Evolutionary conservation across 75 land plant genomes (phyloP).

Genomic region (Pseudotsuga menziesii): DNA sequence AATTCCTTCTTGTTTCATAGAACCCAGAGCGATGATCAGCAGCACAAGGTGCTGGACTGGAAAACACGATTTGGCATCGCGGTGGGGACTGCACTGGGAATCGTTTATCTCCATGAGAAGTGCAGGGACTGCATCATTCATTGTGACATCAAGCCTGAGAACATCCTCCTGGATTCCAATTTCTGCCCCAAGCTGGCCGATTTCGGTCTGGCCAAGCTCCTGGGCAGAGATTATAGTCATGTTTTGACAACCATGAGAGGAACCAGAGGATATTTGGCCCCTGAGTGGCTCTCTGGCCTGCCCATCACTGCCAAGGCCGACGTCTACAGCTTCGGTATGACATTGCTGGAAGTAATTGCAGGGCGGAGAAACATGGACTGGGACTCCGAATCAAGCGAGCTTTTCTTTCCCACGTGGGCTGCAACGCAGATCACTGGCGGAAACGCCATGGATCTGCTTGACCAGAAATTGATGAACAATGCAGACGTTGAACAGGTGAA

Average conservation of each 20-base stretch:
- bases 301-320: no score
- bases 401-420: no score
- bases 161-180: conserved; percentile 45
- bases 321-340: no score
- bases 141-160: conserved; percentile 58
- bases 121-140: conserved; percentile 53
- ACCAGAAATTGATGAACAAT: no score
- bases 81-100: conserved; percentile 42
- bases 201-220: conserved; percentile 59
- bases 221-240: conserved; percentile 47
- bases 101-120: conserved; percentile 46
- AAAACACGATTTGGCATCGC: conserved; percentile 35
- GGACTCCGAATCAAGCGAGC: no score
- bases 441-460: no score
- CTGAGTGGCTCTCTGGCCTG: no score
- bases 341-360: no score
- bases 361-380: no score
- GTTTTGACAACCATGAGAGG: conserved; percentile 12
- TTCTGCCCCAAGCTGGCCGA: conserved; percentile 54
- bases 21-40: background rate
- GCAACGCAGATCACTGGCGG: no score
- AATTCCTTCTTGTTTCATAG: conserved; percentile 19
- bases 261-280: no score
- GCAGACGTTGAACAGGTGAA: no score
- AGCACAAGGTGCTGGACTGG: conserved; percentile 22